Conservation (phyloP, 768 basidiomycete species). For the Psilocybe azurescens region DNA sequence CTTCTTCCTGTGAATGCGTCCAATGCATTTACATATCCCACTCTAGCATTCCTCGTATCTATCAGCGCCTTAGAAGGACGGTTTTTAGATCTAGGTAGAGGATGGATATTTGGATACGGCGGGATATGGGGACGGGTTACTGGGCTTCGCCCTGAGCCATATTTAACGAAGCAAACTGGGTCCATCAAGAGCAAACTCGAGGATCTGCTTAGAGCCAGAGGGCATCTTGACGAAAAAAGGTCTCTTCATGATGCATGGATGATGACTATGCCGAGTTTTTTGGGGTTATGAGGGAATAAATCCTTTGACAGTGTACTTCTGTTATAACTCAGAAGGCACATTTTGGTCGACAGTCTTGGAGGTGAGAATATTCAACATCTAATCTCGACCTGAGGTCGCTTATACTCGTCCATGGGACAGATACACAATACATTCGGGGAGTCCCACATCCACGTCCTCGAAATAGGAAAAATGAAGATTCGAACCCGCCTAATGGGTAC, state of each 20-base stretch:
- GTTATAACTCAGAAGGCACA: constrained; percentile 44
- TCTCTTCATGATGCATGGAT: constrained; percentile 64
- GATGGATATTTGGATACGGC: constrained; percentile 63
- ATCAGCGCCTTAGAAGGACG: constrained; percentile 55
- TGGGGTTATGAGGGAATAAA: constrained; percentile 76
- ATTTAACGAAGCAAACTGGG: constrained; percentile 40
- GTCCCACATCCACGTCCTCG: constrained; percentile 63
- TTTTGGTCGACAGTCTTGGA: constrained; percentile 60
- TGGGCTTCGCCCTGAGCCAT: constrained; percentile 50
- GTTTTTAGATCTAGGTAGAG: constrained; percentile 49
- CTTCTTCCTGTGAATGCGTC: constrained; percentile 49
- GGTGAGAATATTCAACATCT: constrained; percentile 36
- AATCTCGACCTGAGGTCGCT: background rate
- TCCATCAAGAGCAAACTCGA: constrained; percentile 49
- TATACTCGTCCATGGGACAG: constrained; percentile 31
- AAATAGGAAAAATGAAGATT: constrained; percentile 52
- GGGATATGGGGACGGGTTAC: constrained; percentile 46
- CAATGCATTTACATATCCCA: constrained; percentile 67
- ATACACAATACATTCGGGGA: constrained; percentile 81
- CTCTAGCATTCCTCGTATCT: constrained; percentile 60
- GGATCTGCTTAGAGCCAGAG: constrained; percentile 36
- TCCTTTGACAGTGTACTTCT: constrained; percentile 71
- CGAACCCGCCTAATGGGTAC: constrained; percentile 34
- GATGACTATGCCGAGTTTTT: constrained; percentile 73
- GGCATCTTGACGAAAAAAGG: constrained; percentile 23